Evolutionary conservation across 2,329 filamentous ascomycete species (phyloP).

Genomic region (Fusarium goolgardi): DNA sequence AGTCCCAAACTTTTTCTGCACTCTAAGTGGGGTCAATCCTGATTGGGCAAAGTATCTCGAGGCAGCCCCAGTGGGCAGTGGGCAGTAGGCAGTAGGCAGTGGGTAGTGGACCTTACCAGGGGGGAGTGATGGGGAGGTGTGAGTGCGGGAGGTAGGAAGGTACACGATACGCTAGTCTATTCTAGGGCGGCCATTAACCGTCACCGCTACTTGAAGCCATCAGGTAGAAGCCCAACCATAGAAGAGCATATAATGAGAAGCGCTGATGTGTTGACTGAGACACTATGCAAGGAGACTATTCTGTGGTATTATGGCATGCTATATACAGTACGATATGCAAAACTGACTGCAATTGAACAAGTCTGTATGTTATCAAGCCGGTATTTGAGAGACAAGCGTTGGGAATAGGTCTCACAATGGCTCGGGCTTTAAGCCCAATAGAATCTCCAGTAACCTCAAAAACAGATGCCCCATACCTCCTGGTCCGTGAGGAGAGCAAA

Average conservation of each 20-base stretch:
- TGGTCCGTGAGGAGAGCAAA: slow-evolving; percentile 42
- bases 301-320: not conserved
- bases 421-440: slow-evolving; percentile 13
- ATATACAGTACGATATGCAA: slow-evolving; percentile 6
- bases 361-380: not conserved
- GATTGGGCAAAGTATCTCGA: slow-evolving; percentile 38
- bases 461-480: slow-evolving; percentile 24
- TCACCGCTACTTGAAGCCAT: slow-evolving; percentile 48
- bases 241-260: slow-evolving; percentile 19
- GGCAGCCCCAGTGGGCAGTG: slow-evolving; percentile 13
- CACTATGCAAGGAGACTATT: slow-evolving; percentile 37
- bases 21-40: slow-evolving; percentile 41
- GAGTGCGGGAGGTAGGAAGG: slow-evolving; percentile 33
- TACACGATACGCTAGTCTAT: slow-evolving; percentile 29
- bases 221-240: slow-evolving; percentile 31
- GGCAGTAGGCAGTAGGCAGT: not conserved
- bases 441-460: slow-evolving; percentile 25
- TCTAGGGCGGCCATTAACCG: slow-evolving; percentile 36
- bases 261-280: slow-evolving; percentile 38
- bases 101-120: slow-evolving; percentile 14
- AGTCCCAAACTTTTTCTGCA: slow-evolving; percentile 47
- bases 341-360: slow-evolving; percentile 2
- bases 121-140: slow-evolving; percentile 28
- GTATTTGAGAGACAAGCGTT: not conserved
- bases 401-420: slow-evolving; percentile 22